A percentile compares a stretch with the other conserved stretches of the same genome.
Evolutionary conservation across 169 alveolate genomes (phyloP).

Genomic region (Ichthyophthirius multifiliis): DNA sequence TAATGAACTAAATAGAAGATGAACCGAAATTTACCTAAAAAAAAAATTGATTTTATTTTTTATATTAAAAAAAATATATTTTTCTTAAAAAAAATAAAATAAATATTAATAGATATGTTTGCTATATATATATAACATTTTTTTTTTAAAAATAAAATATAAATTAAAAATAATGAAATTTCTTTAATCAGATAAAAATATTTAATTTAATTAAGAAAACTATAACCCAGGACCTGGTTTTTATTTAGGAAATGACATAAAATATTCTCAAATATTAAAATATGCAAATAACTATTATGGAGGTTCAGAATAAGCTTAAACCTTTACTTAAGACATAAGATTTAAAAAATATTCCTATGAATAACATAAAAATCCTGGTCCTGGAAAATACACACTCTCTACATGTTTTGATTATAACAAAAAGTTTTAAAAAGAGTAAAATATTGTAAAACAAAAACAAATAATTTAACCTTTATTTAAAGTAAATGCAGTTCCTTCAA

Average conservation of each 20-base stretch:
- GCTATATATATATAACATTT: too few relatives aligned
- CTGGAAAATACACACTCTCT: too few relatives aligned
- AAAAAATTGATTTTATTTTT: too few relatives aligned
- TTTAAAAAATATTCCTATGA: not conserved
- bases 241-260: not conserved
- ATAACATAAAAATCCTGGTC: not conserved
- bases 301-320: not conserved
- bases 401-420: not conserved
- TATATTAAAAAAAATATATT: too few relatives aligned
- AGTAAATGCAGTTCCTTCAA: not conserved
- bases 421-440: not conserved
- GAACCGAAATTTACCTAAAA: too few relatives aligned
- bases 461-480: not conserved
- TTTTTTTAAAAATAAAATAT: too few relatives aligned
- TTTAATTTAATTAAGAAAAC: too few relatives aligned
- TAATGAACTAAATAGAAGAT: too few relatives aligned
- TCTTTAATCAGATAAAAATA: too few relatives aligned
- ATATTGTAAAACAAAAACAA: not conserved
- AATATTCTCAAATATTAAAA: not conserved
- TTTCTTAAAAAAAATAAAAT: too few relatives aligned
- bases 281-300: not conserved
- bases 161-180: too few relatives aligned
- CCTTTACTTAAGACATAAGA: not conserved
- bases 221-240: conserved; percentile 8
- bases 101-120: too few relatives aligned